Base-by-base conservation (phyloP, 1,139 yeast species). In the Debaryomycetaceae sp. region DNA sequence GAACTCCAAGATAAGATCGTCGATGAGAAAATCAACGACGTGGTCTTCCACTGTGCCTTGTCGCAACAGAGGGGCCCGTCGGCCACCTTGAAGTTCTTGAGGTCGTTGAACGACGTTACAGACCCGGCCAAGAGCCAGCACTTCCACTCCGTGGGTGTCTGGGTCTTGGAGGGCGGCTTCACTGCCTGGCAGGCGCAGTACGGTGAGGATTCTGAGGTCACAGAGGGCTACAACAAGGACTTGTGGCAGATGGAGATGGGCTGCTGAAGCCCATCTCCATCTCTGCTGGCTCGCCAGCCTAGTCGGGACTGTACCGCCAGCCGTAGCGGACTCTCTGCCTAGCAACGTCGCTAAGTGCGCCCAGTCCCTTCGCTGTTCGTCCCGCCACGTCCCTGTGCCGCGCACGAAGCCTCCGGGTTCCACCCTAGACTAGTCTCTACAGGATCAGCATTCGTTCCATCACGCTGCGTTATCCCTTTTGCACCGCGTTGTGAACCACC, bases 21-120 rank as follows among this genome's bases (percentile, higher is more conserved):
- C 23, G 62, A 62, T 5, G 58, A 65, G 7, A 59, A 63, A 6
- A 62, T 69, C 9, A 69, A 75, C 43, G 79, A 79, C 46, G 83
- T 90, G 0, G 85, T 93, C 1, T 91, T 93, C 68, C 97, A 91
- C 62, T 93, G 98, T 65, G 91, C 90, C 36, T 72, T 87, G 38
- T 84, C 95, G 3, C 97, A 91, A 63, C 95, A 84, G 47, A 71
- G 98, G 40, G 98, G 98, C 0, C 98, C 98, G 0, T 72, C 87
- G 6, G 78, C 96, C 3, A 90, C 97, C 0, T 69, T 83, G 60
- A 74, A 74, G 54, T 87, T 86, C 54, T 65, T 83, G 48, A 68
- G 93, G 50, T 70, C 75, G 17, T 58, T 84, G 14, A 65, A 70
- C 34, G 78, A 72, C 3, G 62, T 67, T 1, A 57, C 59, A 6